Evolutionary conservation across 768 basidiomycete genomes (phyloP).

Genomic region (Xanthoconium stramineum): DNA sequence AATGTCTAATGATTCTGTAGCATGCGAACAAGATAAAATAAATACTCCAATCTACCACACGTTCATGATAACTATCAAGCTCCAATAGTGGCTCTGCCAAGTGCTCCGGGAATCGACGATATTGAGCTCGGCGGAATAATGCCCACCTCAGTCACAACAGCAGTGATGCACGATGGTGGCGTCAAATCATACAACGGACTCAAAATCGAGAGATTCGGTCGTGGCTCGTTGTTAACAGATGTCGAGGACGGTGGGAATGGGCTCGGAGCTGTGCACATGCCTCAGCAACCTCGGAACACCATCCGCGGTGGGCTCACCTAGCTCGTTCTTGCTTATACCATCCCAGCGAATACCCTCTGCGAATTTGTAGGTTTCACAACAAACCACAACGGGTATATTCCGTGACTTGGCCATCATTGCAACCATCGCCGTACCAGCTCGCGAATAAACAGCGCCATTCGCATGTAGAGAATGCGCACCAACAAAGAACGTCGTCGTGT

Average conservation of each 20-base stretch:
- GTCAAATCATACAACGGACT: constrained; percentile 94
- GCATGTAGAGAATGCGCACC: constrained; percentile 94
- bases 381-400: constrained; percentile 91
- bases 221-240: constrained; percentile 21
- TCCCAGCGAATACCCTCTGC: constrained; percentile 91
- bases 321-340: constrained; percentile 93
- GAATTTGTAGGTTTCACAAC: constrained; percentile 99
- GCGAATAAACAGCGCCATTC: constrained; percentile 90
- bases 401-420: constrained; percentile 93
- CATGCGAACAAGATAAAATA: background rate
- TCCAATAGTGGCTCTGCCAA: constrained; percentile 33
- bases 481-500: constrained; percentile 80
- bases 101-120: constrained; percentile 73
- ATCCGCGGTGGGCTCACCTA: constrained; percentile 52
- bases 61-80: constrained; percentile 7
- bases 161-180: constrained; percentile 87
- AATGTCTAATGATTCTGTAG: background rate
- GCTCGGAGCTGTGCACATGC: constrained; percentile 24
- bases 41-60: background rate
- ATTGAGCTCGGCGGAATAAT: constrained; percentile 92
- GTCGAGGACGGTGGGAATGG: constrained; percentile 21
- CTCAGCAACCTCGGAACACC: background rate
- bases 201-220: constrained; percentile 66
- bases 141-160: constrained; percentile 95
- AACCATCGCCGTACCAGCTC: constrained; percentile 93